A percentile compares a stretch with the other conserved stretches of the same genome.
Evolutionary conservation across 2,329 filamentous ascomycete genomes (phyloP).

Genomic region (Juglanconis juglandina): DNA sequence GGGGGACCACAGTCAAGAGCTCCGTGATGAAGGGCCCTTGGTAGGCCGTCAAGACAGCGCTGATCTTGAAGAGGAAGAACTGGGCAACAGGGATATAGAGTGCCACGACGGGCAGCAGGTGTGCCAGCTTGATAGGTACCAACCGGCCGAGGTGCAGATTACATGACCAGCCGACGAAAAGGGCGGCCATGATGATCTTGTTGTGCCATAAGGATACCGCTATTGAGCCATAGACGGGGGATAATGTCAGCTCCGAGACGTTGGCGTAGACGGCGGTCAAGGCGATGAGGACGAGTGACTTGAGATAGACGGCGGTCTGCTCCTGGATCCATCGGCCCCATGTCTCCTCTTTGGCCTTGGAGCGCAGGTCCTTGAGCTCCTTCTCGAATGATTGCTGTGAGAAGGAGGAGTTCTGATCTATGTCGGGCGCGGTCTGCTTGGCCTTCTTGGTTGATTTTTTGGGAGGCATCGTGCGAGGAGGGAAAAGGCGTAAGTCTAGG

Average conservation of each 20-base stretch:
- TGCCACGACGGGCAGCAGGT: constrained; percentile 68
- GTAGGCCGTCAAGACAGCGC: constrained; percentile 61
- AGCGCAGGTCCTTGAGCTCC: constrained; percentile 50
- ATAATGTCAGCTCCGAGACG: constrained; percentile 71
- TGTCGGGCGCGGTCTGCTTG: constrained; percentile 14
- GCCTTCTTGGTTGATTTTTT: constrained; percentile 22
- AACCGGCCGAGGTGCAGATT: constrained; percentile 54
- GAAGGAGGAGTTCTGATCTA: constrained; percentile 34
- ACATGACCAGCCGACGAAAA: constrained; percentile 69
- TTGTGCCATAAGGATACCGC: constrained; percentile 71
- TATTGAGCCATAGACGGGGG: constrained; percentile 85
- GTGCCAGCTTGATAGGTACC: constrained; percentile 45
- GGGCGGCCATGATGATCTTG: constrained; percentile 61
- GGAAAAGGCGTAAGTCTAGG: not conserved
- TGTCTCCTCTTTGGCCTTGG: constrained; percentile 37
- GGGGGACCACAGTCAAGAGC: constrained; percentile 65
- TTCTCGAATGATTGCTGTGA: constrained; percentile 52
- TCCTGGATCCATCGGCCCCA: constrained; percentile 30
- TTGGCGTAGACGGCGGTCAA: constrained; percentile 64
- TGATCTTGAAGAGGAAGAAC: constrained; percentile 65
- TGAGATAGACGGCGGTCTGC: constrained; percentile 40
- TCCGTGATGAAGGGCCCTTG: constrained; percentile 77
- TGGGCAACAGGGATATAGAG: constrained; percentile 73
- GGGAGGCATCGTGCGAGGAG: constrained; percentile 27
- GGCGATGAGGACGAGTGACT: constrained; percentile 43